These are phyloP conservation scores for Apophysomyces variabilis DNA, from an alignment of 371 early-diverging fungal genomes.

Conservation along the genomic window DNA sequence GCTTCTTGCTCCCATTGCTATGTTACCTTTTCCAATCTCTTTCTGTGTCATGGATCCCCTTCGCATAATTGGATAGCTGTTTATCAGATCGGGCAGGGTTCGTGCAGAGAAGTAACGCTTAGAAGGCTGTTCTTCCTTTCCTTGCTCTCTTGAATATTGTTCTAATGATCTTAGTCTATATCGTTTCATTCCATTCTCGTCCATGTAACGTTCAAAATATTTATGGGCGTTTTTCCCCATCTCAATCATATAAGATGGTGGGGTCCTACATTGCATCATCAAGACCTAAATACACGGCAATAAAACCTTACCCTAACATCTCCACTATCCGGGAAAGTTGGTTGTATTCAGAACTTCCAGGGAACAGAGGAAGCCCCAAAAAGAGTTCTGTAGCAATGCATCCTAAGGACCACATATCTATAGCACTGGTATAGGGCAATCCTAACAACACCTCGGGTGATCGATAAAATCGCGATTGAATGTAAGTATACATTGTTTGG, in stretches of 20 bases:
- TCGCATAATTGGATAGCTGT: constrained; percentile 78
- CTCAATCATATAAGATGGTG: constrained; percentile 91
- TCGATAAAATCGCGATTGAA: constrained; percentile 98
- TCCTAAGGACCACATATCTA: constrained; percentile 99
- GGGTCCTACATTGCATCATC: constrained; percentile 41
- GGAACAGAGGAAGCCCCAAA: constrained; percentile 92
- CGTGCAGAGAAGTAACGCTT: constrained; percentile 89
- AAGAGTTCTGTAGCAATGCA: constrained; percentile 98
- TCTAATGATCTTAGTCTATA: constrained; percentile 84
- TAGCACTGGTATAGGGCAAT: constrained; percentile 90
- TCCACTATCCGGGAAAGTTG: constrained; percentile 91
- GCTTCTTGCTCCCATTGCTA: neutral
- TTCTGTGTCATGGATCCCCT: constrained; percentile 64
- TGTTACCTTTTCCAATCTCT: constrained; percentile 80
- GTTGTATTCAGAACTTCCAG: constrained; percentile 95
- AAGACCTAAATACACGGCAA: neutral
- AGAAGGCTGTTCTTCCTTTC: constrained; percentile 81
- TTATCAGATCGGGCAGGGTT: constrained; percentile 86
- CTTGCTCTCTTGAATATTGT: constrained; percentile 79
- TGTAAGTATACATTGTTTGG: constrained; percentile 93
- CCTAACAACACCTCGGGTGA: constrained; percentile 97
- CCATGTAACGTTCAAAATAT: constrained; percentile 72
- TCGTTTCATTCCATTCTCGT: constrained; percentile 51
- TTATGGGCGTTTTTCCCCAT: constrained; percentile 84
- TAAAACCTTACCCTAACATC: constrained; percentile 74